These are phyloP conservation scores for Starmerella stigmatis DNA, from an alignment of 805 yeast species.

Conservation along the genomic window DNA sequence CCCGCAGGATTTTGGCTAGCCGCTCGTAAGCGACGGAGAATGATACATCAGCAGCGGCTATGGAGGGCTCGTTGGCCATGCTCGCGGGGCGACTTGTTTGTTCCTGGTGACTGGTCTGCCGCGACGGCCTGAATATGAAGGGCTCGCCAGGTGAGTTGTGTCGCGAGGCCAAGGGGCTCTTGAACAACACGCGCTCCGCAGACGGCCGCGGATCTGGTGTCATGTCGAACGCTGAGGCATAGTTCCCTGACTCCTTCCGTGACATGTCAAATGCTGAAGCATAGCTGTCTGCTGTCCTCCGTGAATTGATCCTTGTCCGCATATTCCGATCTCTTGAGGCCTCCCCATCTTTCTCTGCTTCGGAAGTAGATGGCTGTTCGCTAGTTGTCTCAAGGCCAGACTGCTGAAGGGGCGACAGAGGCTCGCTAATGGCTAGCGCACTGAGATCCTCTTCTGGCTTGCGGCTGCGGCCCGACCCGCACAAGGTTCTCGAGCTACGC, in stretches of 20 bases:
- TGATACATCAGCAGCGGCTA: constrained; percentile 12
- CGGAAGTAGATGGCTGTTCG: constrained; percentile 4
- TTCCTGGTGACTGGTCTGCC: too few relatives aligned
- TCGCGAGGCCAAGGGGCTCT: not conserved
- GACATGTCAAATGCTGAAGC: not conserved
- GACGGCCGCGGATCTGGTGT: not conserved
- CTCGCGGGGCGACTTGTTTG: too few relatives aligned
- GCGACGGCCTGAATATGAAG: not conserved
- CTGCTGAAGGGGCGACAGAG: constrained; percentile 2
- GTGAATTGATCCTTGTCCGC: not conserved
- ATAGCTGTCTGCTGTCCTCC: not conserved
- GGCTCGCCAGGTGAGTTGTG: not conserved
- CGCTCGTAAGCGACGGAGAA: constrained; percentile 14
- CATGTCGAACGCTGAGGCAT: not conserved
- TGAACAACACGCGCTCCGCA: not conserved
- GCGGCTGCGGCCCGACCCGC: constrained; percentile 9
- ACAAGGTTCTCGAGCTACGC: constrained; percentile 10
- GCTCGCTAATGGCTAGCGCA: constrained; percentile 11
- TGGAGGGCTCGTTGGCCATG: constrained; percentile 1
- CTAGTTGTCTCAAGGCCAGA: not conserved
- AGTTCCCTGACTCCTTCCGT: not conserved
- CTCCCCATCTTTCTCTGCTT: not conserved
- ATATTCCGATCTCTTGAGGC: not conserved
- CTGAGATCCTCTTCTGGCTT: constrained; percentile 15
- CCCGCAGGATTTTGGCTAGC: constrained; percentile 13